Evolutionary conservation across 768 basidiomycete species (phyloP), one percentile per base, ranked within the genome.

Genomic region (Mycena pura): DNA sequence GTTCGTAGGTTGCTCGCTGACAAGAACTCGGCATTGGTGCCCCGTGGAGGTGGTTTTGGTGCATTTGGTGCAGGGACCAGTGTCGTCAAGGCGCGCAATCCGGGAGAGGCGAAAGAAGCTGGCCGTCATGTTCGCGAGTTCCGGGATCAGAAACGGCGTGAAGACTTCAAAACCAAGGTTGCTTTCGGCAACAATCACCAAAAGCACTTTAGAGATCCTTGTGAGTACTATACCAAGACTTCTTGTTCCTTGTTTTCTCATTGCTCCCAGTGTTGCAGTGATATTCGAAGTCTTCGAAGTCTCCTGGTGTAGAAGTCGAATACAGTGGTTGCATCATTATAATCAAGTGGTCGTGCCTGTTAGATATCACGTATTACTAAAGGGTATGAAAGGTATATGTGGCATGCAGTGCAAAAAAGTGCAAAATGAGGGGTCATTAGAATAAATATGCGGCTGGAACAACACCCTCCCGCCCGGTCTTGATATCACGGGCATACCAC

Each of bases 91-190:
- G 96, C 95, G 21, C 83, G 94, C 50, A 99, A 99, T 78, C 84
- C 83, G n/a, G 97, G 97, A 2, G 96, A 99, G 77, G 97, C 97
- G 14, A 85, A 85, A 65, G 91, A 98, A 74, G 96, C 96, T 21
- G 93, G 90, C 14, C 84, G 93, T 44, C 93, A 96, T 74, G 84
- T 93, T 1, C 81, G 87, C 54, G 91, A 95, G 69, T 92, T 91
- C 78, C 82, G 90, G 63, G 96, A 97, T 71, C 87, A 91, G 72
- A 85, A 80, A 68, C 80, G 86, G 49, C 83, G 85, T 60, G 91
- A 96, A 70, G 85, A 90, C 32, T 95, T 94, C 82, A 93, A 88
- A 78, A 94, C 93, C 6, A 87, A 83, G 62, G 84, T 96, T 13
- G 93, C 78, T 0, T 92, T 89, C 72, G 84, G 86, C 29, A 82